Evolutionary conservation across 2,329 filamentous ascomycete genomes (phyloP), one percentile per base, ranked within the genome.

Genomic region (Pleomassaria siparia): DNA sequence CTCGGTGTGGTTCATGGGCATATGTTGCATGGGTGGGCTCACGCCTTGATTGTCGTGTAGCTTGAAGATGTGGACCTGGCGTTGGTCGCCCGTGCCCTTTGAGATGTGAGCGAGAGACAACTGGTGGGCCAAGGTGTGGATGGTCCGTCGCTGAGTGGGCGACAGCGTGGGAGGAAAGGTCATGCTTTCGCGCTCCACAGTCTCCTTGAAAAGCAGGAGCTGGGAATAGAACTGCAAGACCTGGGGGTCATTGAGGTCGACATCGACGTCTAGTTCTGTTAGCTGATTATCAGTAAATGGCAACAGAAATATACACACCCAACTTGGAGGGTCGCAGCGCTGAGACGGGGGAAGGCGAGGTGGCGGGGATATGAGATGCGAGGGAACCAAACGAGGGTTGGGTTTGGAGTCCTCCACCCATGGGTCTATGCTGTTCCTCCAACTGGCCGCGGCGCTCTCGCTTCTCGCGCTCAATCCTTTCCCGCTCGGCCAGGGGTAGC

Each of bases 401-500:
- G 45, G 86, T 88, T 59, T 94, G 89, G 50, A 94, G 81, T 62
- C 86, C 84, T 37, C 76, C 74, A 37, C 73, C 74, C 64, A 87
- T 86, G 62, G 76, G 90, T 66, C 91, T 85, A 72, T 99, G 94
- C 72, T 99, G 94, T 73, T 99, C 94, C 72, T 99, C 91, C 11
- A 99, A 81, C 72, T 99, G 94, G 40, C 94, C 94, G 43, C 94
- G 86, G 60, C 94, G 88, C 75, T 97, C 92, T 48, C 94, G 83
- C 83, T 97, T 99, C 74, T 97, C 94, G 5, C 94, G 83, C 72
- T 99, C 94, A 59, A 99, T 97, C 32, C 94, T 84, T 73, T 99
- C 94, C 43, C 94, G 84, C 72, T 97, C 94, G 25, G 91, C 89
- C 56, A 95, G 83, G 1, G 94, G 94, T 4, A 99, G 82, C 94